A percentile compares a stretch with the other conserved stretches of the same genome.
Evolutionary conservation across 352 stramenopile species (phyloP).

Genomic region (Globisporangium camurandrum): DNA sequence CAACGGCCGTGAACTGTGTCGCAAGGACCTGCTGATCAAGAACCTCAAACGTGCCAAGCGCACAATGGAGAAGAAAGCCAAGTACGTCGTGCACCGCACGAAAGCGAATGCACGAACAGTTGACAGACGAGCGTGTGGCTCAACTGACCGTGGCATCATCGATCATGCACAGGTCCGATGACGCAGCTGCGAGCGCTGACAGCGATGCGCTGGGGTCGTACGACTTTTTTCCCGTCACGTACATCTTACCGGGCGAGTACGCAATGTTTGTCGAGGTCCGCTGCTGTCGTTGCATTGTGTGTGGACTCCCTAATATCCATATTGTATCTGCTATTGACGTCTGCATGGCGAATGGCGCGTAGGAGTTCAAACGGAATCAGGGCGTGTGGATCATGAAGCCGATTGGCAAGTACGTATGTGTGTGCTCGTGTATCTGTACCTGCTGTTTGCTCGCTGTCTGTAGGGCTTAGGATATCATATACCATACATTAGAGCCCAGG

Average conservation of each 20-base stretch:
- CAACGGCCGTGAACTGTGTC: slow-evolving; percentile 83
- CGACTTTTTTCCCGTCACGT: slow-evolving; percentile 90
- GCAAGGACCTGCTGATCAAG: slow-evolving; percentile 94
- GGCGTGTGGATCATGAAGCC: slow-evolving; percentile 97
- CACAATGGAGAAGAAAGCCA: slow-evolving; percentile 75
- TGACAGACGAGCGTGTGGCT: too few species aligned
- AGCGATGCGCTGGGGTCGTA: slow-evolving; percentile 47
- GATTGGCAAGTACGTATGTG: slow-evolving; percentile 73
- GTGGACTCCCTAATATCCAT: too few species aligned
- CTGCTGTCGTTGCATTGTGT: neutral
- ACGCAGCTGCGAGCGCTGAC: slow-evolving; percentile 12
- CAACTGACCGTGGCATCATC: too few species aligned
- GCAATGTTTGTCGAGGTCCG: slow-evolving; percentile 88
- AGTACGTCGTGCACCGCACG: too few species aligned
- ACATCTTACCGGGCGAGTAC: slow-evolving; percentile 92
- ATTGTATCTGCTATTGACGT: too few species aligned
- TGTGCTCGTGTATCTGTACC: neutral
- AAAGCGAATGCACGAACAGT: too few species aligned
- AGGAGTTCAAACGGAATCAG: slow-evolving; percentile 87
- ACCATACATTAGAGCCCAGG: slow-evolving; percentile 44
- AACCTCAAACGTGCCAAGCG: slow-evolving; percentile 89
- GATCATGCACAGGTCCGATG: slow-evolving; percentile 29
- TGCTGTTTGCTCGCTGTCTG: neutral
- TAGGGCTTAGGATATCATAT: too few species aligned
- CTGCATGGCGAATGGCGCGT: neutral